phyloP scores from a whole-genome alignment of 768 basidiomycete species.

The Panus rudis region DNA sequence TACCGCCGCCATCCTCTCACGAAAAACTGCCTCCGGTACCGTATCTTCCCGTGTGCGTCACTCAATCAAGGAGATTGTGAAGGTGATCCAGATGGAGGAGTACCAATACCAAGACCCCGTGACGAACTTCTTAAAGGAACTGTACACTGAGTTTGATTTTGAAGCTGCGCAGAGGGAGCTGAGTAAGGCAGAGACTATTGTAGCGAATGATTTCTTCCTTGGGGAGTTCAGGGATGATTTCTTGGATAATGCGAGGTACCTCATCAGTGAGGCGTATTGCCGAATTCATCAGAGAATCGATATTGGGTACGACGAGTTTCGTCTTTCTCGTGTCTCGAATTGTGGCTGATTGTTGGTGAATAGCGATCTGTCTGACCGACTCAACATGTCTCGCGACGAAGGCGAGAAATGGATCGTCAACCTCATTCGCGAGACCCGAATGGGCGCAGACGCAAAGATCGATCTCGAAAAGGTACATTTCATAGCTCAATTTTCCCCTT shows the following conservation, averaged over 20 bases:
- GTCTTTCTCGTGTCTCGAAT: background rate
- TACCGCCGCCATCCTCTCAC: slow-evolving; percentile 86
- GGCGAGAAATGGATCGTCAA: slow-evolving; percentile 99
- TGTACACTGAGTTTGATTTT: slow-evolving; percentile 95
- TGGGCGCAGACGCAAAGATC: slow-evolving; percentile 96
- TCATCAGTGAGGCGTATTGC: slow-evolving; percentile 97
- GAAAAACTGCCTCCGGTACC: slow-evolving; percentile 59
- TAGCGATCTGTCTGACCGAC: slow-evolving; percentile 86
- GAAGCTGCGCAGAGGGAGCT: slow-evolving; percentile 87
- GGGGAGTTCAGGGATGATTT: slow-evolving; percentile 88
- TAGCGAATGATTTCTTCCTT: slow-evolving; percentile 92
- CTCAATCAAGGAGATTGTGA: slow-evolving; percentile 86
- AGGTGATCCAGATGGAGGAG: slow-evolving; percentile 90
- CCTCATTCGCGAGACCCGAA: slow-evolving; percentile 93
- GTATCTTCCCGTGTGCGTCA: slow-evolving; percentile 72
- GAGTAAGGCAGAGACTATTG: slow-evolving; percentile 68
- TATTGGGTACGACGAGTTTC: slow-evolving; percentile 52
- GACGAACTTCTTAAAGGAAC: slow-evolving; percentile 86
- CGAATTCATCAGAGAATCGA: slow-evolving; percentile 92
- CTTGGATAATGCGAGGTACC: slow-evolving; percentile 91
- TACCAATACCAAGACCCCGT: slow-evolving; percentile 95
- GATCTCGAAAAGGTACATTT: slow-evolving; percentile 82
- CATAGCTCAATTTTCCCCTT: background rate
- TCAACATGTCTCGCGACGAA: slow-evolving; percentile 90
- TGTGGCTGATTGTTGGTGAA: background rate